Conservation (phyloP, 495 filamentous ascomycete genomes). For the Neurospora tetraspora region DNA sequence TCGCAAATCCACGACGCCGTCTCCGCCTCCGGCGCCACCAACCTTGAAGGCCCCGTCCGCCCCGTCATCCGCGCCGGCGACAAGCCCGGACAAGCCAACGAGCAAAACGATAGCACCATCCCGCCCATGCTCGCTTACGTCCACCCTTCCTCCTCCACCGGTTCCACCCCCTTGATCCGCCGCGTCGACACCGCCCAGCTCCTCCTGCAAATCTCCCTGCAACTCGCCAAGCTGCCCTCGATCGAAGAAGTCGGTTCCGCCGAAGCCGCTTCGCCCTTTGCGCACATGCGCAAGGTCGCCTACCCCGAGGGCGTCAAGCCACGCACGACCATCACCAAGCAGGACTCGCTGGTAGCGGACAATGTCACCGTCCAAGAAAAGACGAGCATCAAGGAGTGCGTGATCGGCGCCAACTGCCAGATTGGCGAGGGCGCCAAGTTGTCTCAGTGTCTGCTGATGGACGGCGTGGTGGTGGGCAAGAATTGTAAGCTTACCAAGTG, state of each 20-base stretch:
- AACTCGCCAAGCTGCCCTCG: constrained; percentile 65
- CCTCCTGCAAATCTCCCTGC: constrained; percentile 71
- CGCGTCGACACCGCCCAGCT: constrained; percentile 80
- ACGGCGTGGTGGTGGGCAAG: constrained; percentile 71
- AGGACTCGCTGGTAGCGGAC: constrained; percentile 68
- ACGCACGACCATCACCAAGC: constrained; percentile 62
- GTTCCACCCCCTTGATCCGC: constrained; percentile 50
- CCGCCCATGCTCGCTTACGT: constrained; percentile 75
- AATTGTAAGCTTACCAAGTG: constrained; percentile 70
- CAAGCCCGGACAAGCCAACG: constrained; percentile 4
- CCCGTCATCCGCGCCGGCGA: constrained; percentile 20
- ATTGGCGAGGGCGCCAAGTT: constrained; percentile 74
- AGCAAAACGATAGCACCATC: constrained; percentile 41
- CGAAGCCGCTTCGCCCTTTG: constrained; percentile 51
- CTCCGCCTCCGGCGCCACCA: background rate
- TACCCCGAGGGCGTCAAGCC: constrained; percentile 67
- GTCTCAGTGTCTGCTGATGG: constrained; percentile 79
- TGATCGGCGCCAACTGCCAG: constrained; percentile 76
- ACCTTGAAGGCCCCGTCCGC: constrained; percentile 3
- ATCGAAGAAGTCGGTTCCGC: constrained; percentile 52
- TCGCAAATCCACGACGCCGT: constrained; percentile 1
- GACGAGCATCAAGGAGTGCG: constrained; percentile 75
- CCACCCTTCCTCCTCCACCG: constrained; percentile 36
- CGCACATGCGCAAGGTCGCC: constrained; percentile 68
- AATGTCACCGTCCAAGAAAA: constrained; percentile 81